A percentile compares a stretch with the other conserved stretches of the same genome.
These are phyloP conservation scores for Cercophora newfieldiana DNA, from an alignment of 495 filamentous ascomycete species.

Conservation along the genomic window DNA sequence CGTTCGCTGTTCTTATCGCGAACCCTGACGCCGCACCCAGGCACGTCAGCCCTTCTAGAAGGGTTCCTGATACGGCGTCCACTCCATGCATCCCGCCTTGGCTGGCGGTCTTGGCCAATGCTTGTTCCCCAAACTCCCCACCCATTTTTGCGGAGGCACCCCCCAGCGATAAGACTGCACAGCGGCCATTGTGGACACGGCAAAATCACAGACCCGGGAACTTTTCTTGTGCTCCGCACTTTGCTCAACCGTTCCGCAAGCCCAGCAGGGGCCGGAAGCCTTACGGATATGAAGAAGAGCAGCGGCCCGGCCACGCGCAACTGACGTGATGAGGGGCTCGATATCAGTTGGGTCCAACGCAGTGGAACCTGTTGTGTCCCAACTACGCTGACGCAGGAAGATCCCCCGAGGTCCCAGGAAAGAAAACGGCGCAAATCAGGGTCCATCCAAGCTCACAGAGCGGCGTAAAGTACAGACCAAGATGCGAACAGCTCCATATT, in stretches of 20 bases:
- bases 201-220: background rate
- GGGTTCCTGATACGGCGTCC: constrained; percentile 3
- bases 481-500: background rate
- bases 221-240: background rate
- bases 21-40: background rate
- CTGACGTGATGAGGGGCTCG: background rate
- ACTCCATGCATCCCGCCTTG: constrained; percentile 3
- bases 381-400: background rate
- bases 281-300: background rate
- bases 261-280: background rate
- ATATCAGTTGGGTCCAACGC: background rate
- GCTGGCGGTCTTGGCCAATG: constrained; percentile 18
- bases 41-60: constrained; percentile 6
- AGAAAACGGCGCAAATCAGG: background rate
- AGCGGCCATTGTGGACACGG: background rate
- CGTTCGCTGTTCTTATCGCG: constrained; percentile 2
- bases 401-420: background rate
- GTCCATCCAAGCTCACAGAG: background rate
- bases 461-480: background rate
- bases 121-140: constrained; percentile 9
- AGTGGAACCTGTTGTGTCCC: background rate
- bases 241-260: background rate
- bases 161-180: background rate
- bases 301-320: background rate
- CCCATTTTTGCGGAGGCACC: constrained; percentile 9